These are phyloP conservation scores for Diaporthe ilicicola DNA, from an alignment of 2,329 filamentous ascomycete species.

Conservation along the genomic window DNA sequence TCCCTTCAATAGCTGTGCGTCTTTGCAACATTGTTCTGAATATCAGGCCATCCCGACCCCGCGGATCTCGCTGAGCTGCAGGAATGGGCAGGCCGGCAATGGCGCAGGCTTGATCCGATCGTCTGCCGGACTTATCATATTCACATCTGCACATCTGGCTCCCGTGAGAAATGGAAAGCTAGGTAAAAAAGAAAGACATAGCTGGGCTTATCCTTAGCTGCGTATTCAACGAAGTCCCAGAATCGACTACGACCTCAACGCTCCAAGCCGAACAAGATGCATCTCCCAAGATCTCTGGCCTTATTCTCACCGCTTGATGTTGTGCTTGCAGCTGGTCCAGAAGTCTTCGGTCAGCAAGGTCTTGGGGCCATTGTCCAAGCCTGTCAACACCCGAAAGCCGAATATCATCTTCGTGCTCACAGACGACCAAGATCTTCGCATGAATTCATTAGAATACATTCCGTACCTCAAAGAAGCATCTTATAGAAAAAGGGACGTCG, in stretches of 20 bases:
- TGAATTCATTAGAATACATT: conserved; percentile 67
- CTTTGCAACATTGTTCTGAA: neutral
- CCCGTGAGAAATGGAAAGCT: too few relatives aligned
- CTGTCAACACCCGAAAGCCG: conserved; percentile 39
- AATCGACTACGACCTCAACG: too few relatives aligned
- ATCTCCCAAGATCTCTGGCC: neutral
- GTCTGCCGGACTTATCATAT: neutral
- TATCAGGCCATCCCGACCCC: neutral
- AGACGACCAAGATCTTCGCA: conserved; percentile 70
- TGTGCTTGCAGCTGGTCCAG: neutral
- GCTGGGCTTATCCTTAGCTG: neutral
- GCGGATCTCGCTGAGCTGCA: neutral
- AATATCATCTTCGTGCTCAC: conserved; percentile 72
- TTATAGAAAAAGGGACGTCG: too few relatives aligned
- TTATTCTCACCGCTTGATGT: neutral
- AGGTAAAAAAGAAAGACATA: too few relatives aligned
- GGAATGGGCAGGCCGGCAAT: neutral
- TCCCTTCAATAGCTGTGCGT: too few relatives aligned
- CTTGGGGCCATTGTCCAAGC: neutral
- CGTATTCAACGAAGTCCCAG: neutral
- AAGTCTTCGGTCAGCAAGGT: neutral
- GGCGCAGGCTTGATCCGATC: neutral
- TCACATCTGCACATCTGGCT: neutral
- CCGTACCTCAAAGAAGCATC: too few relatives aligned
- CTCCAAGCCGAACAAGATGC: neutral